A percentile compares a stretch with the other conserved stretches of the same genome.
These are phyloP conservation scores for Diaporthe helianthi DNA, from an alignment of 2,329 filamentous ascomycete genomes.

Conservation along the genomic window DNA sequence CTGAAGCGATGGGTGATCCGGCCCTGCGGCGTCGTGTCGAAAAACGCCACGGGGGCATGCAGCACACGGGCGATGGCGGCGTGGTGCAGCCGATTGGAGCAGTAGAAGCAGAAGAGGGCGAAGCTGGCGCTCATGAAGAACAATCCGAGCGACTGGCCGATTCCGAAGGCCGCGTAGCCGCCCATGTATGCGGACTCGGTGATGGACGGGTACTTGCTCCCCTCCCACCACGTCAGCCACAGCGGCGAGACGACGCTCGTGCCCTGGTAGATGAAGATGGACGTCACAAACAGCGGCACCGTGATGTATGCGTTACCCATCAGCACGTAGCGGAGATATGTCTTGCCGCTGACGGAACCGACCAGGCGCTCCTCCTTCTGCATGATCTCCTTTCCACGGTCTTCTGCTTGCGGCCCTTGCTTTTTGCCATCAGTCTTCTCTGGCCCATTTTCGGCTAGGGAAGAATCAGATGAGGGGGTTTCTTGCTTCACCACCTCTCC, in stretches of 20 bases:
- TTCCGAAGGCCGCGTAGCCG: constrained; percentile 65
- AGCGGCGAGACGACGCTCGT: constrained; percentile 69
- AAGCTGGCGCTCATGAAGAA: constrained; percentile 68
- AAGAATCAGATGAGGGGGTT: background rate
- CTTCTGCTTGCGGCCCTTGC: background rate
- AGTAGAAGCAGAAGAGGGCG: constrained; percentile 68
- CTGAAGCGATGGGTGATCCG: constrained; percentile 75
- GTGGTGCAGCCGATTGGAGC: constrained; percentile 67
- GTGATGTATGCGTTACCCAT: constrained; percentile 60
- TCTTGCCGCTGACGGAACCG: constrained; percentile 55
- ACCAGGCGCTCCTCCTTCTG: constrained; percentile 62
- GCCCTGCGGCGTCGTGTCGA: constrained; percentile 74
- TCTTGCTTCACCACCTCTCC: background rate
- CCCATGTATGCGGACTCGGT: constrained; percentile 57
- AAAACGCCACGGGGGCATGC: constrained; percentile 48
- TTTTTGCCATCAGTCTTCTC: background rate
- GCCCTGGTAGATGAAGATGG: constrained; percentile 63
- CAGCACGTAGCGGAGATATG: constrained; percentile 66
- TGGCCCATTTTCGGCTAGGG: background rate
- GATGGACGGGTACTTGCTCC: constrained; percentile 53
- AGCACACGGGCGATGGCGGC: constrained; percentile 15
- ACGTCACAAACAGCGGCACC: constrained; percentile 58
- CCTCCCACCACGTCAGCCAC: constrained; percentile 75
- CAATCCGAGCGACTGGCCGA: constrained; percentile 61
- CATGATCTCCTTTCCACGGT: constrained; percentile 65